Conservation (phyloP, 495 filamentous ascomycete species). For the Talaromyces wortmannii region DNA sequence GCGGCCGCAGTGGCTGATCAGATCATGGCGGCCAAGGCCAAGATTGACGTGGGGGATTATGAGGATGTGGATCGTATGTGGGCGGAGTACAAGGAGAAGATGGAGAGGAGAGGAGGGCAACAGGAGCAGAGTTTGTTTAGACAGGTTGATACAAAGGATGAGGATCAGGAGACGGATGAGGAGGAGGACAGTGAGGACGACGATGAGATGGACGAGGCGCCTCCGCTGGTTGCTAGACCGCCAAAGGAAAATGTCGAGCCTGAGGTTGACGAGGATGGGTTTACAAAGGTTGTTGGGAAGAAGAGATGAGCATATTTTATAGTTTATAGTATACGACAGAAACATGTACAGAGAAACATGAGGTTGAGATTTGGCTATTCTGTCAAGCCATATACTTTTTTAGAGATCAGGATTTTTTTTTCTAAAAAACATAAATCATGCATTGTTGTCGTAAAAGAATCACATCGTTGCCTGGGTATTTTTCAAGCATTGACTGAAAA, state of each 20-base stretch:
- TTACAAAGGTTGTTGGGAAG: slow-evolving; percentile 79
- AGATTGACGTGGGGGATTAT: slow-evolving; percentile 60
- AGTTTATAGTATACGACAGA: too few species aligned
- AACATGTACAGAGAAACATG: too few species aligned
- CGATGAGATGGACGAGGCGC: slow-evolving; percentile 21
- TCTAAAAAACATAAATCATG: too few species aligned
- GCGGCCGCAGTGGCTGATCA: slow-evolving; percentile 63
- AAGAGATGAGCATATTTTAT: slow-evolving; percentile 39
- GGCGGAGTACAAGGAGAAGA: slow-evolving; percentile 53
- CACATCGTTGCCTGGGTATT: too few species aligned
- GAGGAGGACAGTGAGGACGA: slow-evolving; percentile 45
- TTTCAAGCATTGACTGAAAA: not conserved
- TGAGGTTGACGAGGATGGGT: slow-evolving; percentile 89
- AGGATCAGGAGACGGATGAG: slow-evolving; percentile 30
- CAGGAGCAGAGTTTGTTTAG: slow-evolving; percentile 42
- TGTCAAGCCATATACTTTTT: too few species aligned
- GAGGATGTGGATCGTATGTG: slow-evolving; percentile 60
- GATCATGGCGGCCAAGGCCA: slow-evolving; percentile 59
- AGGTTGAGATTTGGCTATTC: too few species aligned
- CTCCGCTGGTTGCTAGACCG: slow-evolving; percentile 20
- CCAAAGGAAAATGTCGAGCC: slow-evolving; percentile 57
- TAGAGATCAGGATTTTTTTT: too few species aligned
- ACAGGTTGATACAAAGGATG: slow-evolving; percentile 43
- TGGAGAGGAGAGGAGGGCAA: slow-evolving; percentile 44
- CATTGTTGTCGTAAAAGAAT: too few species aligned